Base-by-base conservation (phyloP, 2,329 filamentous ascomycete species). In the Calonectria multiphialidica region DNA sequence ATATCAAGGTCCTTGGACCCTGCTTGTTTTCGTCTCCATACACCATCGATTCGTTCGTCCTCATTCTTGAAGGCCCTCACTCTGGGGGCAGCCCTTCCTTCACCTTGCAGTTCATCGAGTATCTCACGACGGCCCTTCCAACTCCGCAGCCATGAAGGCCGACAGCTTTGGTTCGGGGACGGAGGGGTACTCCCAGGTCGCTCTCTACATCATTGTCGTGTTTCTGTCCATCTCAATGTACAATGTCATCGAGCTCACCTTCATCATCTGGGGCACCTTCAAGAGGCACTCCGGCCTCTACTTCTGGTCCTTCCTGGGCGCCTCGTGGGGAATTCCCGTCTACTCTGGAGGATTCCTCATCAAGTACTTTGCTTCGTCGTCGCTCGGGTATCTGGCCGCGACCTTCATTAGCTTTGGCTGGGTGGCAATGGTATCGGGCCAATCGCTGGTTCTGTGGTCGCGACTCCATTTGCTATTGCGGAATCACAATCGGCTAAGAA, bases 391-490 rank as follows among this genome's bases (percentile, higher is more conserved):
- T 33, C 45, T 78, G 3, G 77, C 77, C 1, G 71, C 42, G 5
- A 74, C 79, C 0, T 28, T 79, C 1, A 81, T 81, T 42, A 18
- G 62, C 2, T 16, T 77, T 2, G 81, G 81, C 15, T 83, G 82
- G 82, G 71, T 80, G 12, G 75, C 75, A 2, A 91, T 92, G 89
- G 87, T 93, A 0, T 91, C 90, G 1, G 91, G 91, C 0, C 90
- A 92, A 78, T 88, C 88, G 0, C 76, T 92, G 15, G 91, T 93
- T 1, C 83, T 93, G 1, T 93, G 90, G 83, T 92, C 90, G 0
- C 86, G 91, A 8, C 85, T 93, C 0, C 90, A 92, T 77, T 84
- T 93, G 1, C 85, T 93, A 13, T 82, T 90, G 3, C 86, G 86
- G 18, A 88, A 90, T 83, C 65, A 85, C 8, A 80, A 81, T 2